These are phyloP conservation scores for Alternaria solani DNA, from an alignment of 2,329 filamentous ascomycete species.

Conservation along the genomic window DNA sequence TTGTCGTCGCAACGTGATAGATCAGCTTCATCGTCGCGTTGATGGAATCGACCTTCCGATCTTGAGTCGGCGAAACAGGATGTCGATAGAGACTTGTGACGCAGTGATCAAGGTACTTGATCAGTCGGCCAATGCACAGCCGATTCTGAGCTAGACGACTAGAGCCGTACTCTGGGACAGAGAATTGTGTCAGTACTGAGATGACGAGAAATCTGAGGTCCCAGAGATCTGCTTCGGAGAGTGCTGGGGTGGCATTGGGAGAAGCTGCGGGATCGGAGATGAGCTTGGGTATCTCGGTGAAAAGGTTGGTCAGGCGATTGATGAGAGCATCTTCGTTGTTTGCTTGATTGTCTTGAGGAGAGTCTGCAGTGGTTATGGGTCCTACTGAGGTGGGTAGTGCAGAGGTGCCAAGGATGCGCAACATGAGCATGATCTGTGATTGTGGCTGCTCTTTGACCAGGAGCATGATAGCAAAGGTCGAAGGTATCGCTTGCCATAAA, in stretches of 20 bases:
- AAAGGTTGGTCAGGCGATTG: conserved; percentile 68
- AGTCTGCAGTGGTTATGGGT: conserved; percentile 64
- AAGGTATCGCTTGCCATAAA: conserved; percentile 74
- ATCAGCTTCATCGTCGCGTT: conserved; percentile 69
- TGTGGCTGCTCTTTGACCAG: conserved; percentile 72
- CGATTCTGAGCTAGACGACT: conserved; percentile 72
- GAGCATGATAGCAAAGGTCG: conserved; percentile 72
- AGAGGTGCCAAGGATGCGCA: conserved; percentile 73
- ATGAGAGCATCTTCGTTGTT: conserved; percentile 61
- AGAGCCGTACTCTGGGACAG: conserved; percentile 66
- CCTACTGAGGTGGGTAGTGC: conserved; percentile 71
- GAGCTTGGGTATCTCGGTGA: conserved; percentile 63
- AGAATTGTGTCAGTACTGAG: conserved; percentile 64
- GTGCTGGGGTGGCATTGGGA: conserved; percentile 10
- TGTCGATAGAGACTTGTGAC: conserved; percentile 66
- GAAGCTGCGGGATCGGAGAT: conserved; percentile 31
- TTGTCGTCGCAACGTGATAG: conserved; percentile 65
- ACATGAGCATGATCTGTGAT: conserved; percentile 68
- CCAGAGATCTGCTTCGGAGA: conserved; percentile 50
- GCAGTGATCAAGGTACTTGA: conserved; percentile 77
- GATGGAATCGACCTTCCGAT: conserved; percentile 59
- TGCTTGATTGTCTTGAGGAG: conserved; percentile 43
- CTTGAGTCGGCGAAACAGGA: conserved; percentile 45
- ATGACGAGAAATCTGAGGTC: conserved; percentile 58
- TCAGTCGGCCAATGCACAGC: conserved; percentile 75